Evolutionary conservation across 805 yeast genomes (phyloP), one percentile per base, ranked within the genome.

Genomic region (Starmera amethionina): DNA sequence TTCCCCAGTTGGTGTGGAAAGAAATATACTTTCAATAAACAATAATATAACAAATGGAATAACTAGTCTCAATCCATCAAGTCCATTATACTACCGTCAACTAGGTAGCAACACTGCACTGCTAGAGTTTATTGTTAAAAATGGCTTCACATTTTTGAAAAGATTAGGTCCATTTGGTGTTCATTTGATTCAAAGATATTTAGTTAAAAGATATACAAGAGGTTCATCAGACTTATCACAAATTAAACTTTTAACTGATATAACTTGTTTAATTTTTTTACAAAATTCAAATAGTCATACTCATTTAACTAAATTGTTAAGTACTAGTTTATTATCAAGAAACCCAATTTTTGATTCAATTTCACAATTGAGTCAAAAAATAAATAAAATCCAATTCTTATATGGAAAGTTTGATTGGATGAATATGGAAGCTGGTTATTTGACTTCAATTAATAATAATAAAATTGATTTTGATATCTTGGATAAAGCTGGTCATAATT

Each of bases 1-100:
- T 4, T 78, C 87, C 11, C 95, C 95, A 0, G 83, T 82, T 1
- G 95, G 95, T 0, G 77, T 84, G 15, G 94, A 85, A 49, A 65
- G 85, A 35, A 75, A 75, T 37, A 71, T 82, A 0, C 76, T 68
- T 52, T 78, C 89, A 0, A 59, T 82, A 3, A 70, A 58, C 39
- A 63, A 65, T 40, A 40, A 44, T 12, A 37, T 44, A 33, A 36
- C 44, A 3, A 27, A 39, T 4, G 50, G 52, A 1, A 30, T 46
- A 1, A 29, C 41, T 1, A 42, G 48, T 2, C 18, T 35, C 5
- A 38, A 49, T 45, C 38, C 54, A 39, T 22, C 44, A 30, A n/a
- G 59, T 42, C 40, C 42, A 30, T 16, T 41, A 48, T 61, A 56
- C 37, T 50, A 52, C 12, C 52, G 62, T 16, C 46, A 50, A 12